A percentile compares a stretch with the other conserved stretches of the same genome.
Conservation (phyloP, 495 filamentous ascomycete genomes). For the Penicillium cosmopolitanum region DNA sequence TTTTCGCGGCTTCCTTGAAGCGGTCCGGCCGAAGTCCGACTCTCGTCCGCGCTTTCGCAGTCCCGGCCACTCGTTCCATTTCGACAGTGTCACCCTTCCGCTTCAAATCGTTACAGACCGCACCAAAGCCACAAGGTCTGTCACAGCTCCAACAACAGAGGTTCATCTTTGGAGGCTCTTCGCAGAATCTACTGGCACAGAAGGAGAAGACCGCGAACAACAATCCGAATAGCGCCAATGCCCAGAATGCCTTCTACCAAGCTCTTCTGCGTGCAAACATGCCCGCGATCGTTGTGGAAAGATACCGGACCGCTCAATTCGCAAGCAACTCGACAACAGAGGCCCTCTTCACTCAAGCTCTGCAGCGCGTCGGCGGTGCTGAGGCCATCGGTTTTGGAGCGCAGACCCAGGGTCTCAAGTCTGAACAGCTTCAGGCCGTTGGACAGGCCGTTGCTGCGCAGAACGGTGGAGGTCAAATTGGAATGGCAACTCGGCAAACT, state of each 20-base stretch:
- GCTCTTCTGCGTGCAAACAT: constrained; percentile 88
- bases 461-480: constrained; percentile 65
- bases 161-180: constrained; percentile 58
- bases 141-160: constrained; percentile 46
- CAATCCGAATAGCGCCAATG: constrained; percentile 80
- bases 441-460: constrained; percentile 86
- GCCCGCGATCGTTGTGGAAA: constrained; percentile 86
- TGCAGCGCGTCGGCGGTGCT: constrained; percentile 64
- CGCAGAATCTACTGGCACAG: constrained; percentile 64
- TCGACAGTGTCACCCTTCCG: constrained; percentile 42
- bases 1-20: constrained; percentile 43
- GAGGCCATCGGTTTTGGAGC: constrained; percentile 46
- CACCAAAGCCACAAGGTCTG: constrained; percentile 27
- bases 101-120: constrained; percentile 27
- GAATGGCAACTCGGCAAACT: constrained; percentile 42
- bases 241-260: constrained; percentile 92
- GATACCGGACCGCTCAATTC: constrained; percentile 84
- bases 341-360: constrained; percentile 71
- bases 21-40: constrained; percentile 25
- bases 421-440: constrained; percentile 77
- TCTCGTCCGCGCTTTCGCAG: constrained; percentile 17
- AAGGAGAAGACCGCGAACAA: constrained; percentile 89
- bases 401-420: constrained; percentile 47
- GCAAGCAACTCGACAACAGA: constrained; percentile 76
- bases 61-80: constrained; percentile 35